Percentiles rank a stretch among this genome's conserved stretches.
Conservation (phyloP, 1,139 yeast species). For the Saccharomycopsis crataegensis region DNA sequence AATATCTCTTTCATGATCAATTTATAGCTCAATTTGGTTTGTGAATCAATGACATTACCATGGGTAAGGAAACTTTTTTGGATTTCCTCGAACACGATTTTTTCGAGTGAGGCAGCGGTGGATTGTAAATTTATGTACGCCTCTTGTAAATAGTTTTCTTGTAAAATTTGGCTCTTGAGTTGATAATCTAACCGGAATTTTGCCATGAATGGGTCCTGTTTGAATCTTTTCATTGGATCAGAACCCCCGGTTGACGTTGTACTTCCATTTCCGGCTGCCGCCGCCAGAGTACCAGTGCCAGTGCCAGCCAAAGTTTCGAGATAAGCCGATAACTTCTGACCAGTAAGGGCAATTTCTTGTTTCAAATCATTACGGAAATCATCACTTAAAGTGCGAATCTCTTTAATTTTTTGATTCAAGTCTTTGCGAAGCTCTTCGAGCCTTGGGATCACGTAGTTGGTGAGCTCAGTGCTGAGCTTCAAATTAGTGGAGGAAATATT, state of each 20-base stretch:
- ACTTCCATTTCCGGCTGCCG: not conserved
- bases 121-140: slow-evolving; percentile 63
- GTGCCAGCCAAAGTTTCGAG: slow-evolving; percentile 27
- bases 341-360: slow-evolving; percentile 49
- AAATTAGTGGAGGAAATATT: slow-evolving; percentile 37
- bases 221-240: slow-evolving; percentile 24
- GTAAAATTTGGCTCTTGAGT: slow-evolving; percentile 56
- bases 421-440: slow-evolving; percentile 65
- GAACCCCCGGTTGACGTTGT: not conserved
- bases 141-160: slow-evolving; percentile 64
- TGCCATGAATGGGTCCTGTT: slow-evolving; percentile 59
- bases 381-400: slow-evolving; percentile 48
- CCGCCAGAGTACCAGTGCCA: not conserved
- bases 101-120: slow-evolving; percentile 66
- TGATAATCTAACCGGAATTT: slow-evolving; percentile 61
- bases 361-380: slow-evolving; percentile 40
- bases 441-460: slow-evolving; percentile 48
- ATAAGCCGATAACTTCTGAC: slow-evolving; percentile 40
- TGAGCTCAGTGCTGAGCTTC: slow-evolving; percentile 45
- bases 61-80: slow-evolving; percentile 53
- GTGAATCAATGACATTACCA: slow-evolving; percentile 47
- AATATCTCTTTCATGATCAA: slow-evolving; percentile 54
- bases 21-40: slow-evolving; percentile 48
- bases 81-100: slow-evolving; percentile 58
- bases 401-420: slow-evolving; percentile 57